These are phyloP conservation scores for Tolypocladium amazonense DNA, from an alignment of 2,329 filamentous ascomycete species.

Conservation along the genomic window DNA sequence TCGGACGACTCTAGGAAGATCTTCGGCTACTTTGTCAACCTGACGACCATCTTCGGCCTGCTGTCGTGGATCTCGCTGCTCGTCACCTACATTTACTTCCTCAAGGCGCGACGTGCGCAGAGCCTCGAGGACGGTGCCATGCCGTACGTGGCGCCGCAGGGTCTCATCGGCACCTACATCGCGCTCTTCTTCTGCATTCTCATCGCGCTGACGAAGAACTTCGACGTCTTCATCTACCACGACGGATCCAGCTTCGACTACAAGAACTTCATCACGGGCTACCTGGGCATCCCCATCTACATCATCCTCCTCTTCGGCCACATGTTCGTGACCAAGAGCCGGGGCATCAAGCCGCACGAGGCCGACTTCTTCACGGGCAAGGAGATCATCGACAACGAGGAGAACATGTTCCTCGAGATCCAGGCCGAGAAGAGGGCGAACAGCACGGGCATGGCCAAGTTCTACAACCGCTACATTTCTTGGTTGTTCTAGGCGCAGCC, in stretches of 20 bases:
- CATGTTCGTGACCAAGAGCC: conserved; percentile 45
- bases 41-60: conserved; percentile 56
- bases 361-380: conserved; percentile 65
- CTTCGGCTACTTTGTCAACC: conserved; percentile 57
- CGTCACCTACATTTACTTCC: conserved; percentile 56
- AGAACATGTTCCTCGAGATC: conserved; percentile 52
- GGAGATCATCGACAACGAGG: conserved; percentile 62
- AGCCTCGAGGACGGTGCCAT: conserved; percentile 42
- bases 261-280: conserved; percentile 68
- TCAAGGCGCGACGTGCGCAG: conserved; percentile 51
- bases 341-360: conserved; percentile 43
- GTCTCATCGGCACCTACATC: conserved; percentile 56
- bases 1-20: conserved; percentile 42
- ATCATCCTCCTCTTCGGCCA: conserved; percentile 58
- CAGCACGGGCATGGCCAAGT: conserved; percentile 17
- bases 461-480: conserved; percentile 26
- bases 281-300: conserved; percentile 68
- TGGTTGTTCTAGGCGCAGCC: conserved; percentile 22
- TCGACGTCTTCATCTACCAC: conserved; percentile 53
- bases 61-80: conserved; percentile 59
- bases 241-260: conserved; percentile 51
- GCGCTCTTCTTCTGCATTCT: conserved; percentile 61
- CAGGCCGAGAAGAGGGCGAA: conserved; percentile 17
- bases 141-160: conserved; percentile 60
- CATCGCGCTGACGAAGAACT: conserved; percentile 77